Evolutionary conservation across 2,329 filamentous ascomycete genomes (phyloP).

Genomic region (Elsinoe perseae): DNA sequence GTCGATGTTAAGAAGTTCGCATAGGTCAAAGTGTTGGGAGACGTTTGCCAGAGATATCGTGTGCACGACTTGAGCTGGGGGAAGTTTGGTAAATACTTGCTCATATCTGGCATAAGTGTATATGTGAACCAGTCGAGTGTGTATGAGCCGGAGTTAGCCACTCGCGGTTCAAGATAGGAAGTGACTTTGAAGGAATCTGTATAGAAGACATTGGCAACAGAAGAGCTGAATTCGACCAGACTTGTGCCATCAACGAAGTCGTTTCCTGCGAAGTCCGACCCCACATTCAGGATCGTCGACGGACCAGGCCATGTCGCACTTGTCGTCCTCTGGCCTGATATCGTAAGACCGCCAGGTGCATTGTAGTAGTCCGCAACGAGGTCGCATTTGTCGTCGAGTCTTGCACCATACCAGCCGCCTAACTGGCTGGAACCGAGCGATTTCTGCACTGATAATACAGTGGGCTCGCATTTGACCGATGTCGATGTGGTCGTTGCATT

Average conservation of each 20-base stretch:
- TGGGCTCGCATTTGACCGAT: background rate
- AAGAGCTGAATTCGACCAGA: background rate
- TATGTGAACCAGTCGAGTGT: background rate
- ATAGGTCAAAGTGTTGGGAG: background rate
- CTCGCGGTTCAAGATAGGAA: background rate
- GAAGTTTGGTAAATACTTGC: background rate
- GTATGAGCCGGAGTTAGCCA: background rate
- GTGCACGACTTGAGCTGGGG: background rate
- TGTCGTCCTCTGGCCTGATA: background rate
- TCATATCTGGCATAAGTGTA: conserved; percentile 7
- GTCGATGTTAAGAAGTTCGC: background rate
- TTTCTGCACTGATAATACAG: background rate
- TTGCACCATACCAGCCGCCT: background rate
- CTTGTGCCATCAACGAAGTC: background rate
- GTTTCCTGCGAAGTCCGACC: background rate
- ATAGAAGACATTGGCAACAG: background rate
- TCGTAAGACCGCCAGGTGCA: background rate
- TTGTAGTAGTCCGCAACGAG: background rate
- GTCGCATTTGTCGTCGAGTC: background rate
- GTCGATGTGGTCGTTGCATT: conserved; percentile 3
- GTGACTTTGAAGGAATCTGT: background rate
- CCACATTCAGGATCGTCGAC: background rate
- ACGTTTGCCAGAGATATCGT: background rate
- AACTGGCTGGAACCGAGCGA: background rate
- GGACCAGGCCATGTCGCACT: background rate